Evolutionary conservation across 139 green algal species (phyloP).

Genomic region (Auxenochlorella protothecoides): DNA sequence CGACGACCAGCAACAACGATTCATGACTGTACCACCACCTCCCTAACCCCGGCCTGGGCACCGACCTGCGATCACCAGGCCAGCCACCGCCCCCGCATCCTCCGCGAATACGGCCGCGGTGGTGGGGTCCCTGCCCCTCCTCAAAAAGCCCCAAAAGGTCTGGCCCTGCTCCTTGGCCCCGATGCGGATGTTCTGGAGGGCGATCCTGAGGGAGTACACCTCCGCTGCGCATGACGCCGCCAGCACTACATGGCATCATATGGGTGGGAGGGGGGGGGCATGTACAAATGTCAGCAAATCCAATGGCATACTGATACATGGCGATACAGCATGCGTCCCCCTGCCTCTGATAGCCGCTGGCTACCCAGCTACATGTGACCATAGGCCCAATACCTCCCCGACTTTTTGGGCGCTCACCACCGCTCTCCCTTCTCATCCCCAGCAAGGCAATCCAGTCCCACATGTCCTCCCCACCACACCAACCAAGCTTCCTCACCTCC

Average conservation of each 20-base stretch:
- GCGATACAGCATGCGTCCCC: too few relatives aligned
- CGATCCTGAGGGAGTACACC: constrained; percentile 68
- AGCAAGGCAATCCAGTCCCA: too few relatives aligned
- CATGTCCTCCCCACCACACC: background rate
- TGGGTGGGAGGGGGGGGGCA: background rate
- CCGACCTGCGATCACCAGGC: constrained; percentile 55
- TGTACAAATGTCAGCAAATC: background rate
- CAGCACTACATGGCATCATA: constrained; percentile 40
- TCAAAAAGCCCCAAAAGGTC: constrained; percentile 48
- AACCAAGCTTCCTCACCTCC: constrained; percentile 9
- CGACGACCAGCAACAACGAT: background rate
- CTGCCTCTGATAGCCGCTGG: too few relatives aligned
- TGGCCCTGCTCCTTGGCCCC: constrained; percentile 41
- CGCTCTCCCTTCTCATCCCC: too few relatives aligned
- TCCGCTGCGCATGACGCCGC: constrained; percentile 45
- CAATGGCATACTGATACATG: too few relatives aligned
- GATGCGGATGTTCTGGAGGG: constrained; percentile 35
- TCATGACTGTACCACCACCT: too few relatives aligned
- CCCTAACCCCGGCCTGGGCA: background rate
- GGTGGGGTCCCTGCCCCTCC: constrained; percentile 68
- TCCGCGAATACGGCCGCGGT: constrained; percentile 81
- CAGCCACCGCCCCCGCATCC: constrained; percentile 68
- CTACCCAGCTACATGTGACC: too few relatives aligned
- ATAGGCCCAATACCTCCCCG: too few relatives aligned
- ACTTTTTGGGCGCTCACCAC: too few relatives aligned